Evolutionary conservation across 495 filamentous ascomycete genomes (phyloP), one percentile per base, ranked within the genome.

Genomic region (Amniculicola lignicola): DNA sequence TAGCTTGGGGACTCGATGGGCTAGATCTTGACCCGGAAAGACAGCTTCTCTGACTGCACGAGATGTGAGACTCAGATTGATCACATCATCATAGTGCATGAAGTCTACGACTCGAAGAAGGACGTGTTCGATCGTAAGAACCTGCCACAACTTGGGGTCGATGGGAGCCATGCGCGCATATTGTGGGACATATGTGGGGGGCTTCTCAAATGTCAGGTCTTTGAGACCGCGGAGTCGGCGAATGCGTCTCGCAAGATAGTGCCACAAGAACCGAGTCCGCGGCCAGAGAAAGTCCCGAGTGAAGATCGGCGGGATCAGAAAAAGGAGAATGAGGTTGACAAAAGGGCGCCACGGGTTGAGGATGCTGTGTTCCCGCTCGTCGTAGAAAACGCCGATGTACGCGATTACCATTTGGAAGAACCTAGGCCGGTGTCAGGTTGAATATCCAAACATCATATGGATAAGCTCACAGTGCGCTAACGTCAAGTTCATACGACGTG

Each of bases 331-430:
- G 23, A 63, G 35, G 33, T 38, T 51, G 43, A 41, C 36, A 2
- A 59, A 23, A 5, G 60, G 60, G 12, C 60, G 33, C 18, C 37
- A 54, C 4, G 60, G 54, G 38, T 63, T 63, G 25, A 63, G 54
- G 3, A 63, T 4, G 45, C 60, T 63, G 29, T 36, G 42, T 18
- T 54, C 54, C 10, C 54, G 48, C 40, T 46, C 55, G 39, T 63
- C 60, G 35, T 33, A 59, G 51, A 63, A 63, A 19, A 63, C 39
- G 19, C 60, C 60, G 35, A 63, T 29, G 22, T 63, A 63, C 9
- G 60, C 36, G 21, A 50, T 29, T 19, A 63, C 0, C 42, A 59
- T 51, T 28, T 63, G 54, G 23, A 57, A 57, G 33, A 53, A 37
- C 15, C 59, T 62, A 16, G 22, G 3, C 9, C 4, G 19, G 6